A percentile compares a stretch with the other conserved stretches of the same genome.
These are phyloP conservation scores for Cytospora leucostoma DNA, from an alignment of 2,329 filamentous ascomycete species.

Conservation along the genomic window DNA sequence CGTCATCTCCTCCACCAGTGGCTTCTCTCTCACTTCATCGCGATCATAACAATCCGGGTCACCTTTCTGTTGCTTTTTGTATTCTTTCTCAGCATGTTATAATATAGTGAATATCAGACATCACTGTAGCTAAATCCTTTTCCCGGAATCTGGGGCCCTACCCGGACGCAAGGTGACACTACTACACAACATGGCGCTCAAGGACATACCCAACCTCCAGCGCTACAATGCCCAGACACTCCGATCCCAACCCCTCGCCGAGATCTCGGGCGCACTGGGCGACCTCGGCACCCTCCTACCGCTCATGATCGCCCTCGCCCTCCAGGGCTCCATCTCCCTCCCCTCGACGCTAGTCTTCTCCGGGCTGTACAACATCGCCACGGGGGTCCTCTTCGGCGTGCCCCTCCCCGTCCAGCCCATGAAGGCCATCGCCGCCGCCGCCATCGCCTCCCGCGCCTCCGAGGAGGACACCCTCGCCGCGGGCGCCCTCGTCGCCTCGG, in stretches of 20 bases:
- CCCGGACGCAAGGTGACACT: neutral
- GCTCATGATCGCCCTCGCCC: conserved; percentile 81
- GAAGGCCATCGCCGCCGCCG: conserved; percentile 87
- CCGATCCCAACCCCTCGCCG: conserved; percentile 54
- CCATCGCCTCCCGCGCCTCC: conserved; percentile 70
- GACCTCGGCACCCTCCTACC: conserved; percentile 89
- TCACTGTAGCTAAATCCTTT: neutral
- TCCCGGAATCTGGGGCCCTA: neutral
- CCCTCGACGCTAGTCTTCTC: conserved; percentile 85
- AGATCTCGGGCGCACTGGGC: conserved; percentile 84
- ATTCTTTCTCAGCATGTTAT: neutral
- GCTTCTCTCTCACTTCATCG: neutral
- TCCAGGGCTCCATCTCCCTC: conserved; percentile 77
- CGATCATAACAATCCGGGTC: neutral
- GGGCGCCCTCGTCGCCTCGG: conserved; percentile 73
- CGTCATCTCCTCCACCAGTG: neutral
- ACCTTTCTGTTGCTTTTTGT: neutral
- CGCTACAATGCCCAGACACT: conserved; percentile 53
- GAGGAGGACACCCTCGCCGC: conserved; percentile 76
- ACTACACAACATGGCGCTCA: conserved; percentile 29
- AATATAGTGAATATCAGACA: neutral
- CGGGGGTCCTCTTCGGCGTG: conserved; percentile 80
- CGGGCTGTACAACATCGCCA: conserved; percentile 82
- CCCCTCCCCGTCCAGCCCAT: conserved; percentile 88
- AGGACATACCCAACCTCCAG: conserved; percentile 39